phyloP scores from a whole-genome alignment of 306 rosid species.

The Neltuma alba region DNA sequence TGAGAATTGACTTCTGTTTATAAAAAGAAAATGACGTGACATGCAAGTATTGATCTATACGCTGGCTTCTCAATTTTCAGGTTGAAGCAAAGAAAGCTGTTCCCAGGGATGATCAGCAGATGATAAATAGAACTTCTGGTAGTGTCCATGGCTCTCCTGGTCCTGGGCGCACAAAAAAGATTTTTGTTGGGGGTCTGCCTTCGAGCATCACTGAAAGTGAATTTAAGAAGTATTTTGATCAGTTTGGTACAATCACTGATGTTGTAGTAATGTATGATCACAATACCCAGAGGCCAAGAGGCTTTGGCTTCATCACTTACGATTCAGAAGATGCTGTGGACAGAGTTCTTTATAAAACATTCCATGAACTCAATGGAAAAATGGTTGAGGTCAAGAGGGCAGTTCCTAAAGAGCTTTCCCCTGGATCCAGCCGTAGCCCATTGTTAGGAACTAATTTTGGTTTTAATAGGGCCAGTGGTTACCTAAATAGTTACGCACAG shows the following conservation, averaged over 20 bases:
- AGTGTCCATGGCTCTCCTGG: constrained; percentile 91
- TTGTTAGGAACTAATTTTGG: constrained; percentile 78
- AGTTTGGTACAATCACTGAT: constrained; percentile 92
- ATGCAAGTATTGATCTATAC: constrained; percentile 41
- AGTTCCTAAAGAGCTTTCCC: constrained; percentile 94
- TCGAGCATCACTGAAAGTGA: constrained; percentile 94
- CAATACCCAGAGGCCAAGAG: constrained; percentile 96
- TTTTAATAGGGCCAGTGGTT: constrained; percentile 72
- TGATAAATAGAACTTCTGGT: constrained; percentile 69
- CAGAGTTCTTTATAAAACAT: constrained; percentile 76
- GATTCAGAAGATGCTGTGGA: constrained; percentile 97
- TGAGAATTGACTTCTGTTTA: constrained; percentile 12
- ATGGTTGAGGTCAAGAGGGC: constrained; percentile 99
- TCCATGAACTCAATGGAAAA: constrained; percentile 94
- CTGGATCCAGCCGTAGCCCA: constrained; percentile 84
- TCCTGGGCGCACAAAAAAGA: constrained; percentile 88
- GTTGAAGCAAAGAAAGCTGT: constrained; percentile 98
- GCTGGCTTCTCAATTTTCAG: constrained; percentile 56
- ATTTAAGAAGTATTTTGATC: constrained; percentile 89
- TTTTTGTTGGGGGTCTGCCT: constrained; percentile 97
- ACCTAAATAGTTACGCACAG: constrained; percentile 75
- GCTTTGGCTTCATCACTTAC: constrained; percentile 92
- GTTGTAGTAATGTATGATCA: constrained; percentile 99
- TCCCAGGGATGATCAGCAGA: constrained; percentile 92
- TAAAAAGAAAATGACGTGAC: constrained; percentile 29